These are phyloP conservation scores for Boletus reticuloceps DNA, from an alignment of 768 basidiomycete genomes.

Conservation along the genomic window DNA sequence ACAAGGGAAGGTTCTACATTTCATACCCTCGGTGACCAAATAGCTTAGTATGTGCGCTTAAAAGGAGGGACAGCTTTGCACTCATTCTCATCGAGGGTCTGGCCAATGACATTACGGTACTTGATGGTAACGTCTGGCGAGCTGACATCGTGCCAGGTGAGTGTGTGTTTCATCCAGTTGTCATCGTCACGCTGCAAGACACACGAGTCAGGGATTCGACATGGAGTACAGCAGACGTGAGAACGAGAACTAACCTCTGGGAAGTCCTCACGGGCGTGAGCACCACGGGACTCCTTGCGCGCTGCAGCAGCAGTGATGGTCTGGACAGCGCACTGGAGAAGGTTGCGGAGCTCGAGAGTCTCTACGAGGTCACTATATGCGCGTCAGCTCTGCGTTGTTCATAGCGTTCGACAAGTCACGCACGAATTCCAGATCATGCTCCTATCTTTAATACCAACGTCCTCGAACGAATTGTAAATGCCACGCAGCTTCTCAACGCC, in stretches of 20 bases:
- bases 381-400: constrained; percentile 7
- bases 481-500: constrained; percentile 84
- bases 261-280: constrained; percentile 97
- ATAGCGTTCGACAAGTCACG: constrained; percentile 28
- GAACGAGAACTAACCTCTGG: constrained; percentile 63
- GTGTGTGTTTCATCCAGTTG: constrained; percentile 93
- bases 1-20: constrained; percentile 4
- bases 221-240: neutral
- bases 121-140: constrained; percentile 84
- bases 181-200: constrained; percentile 78
- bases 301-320: constrained; percentile 92
- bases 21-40: neutral
- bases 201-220: neutral
- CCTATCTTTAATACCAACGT: constrained; percentile 96
- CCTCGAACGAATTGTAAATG: constrained; percentile 86
- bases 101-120: constrained; percentile 83
- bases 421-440: constrained; percentile 99
- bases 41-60: constrained; percentile 83
- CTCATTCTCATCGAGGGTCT: constrained; percentile 92
- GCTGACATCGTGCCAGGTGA: constrained; percentile 81
- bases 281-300: constrained; percentile 96
- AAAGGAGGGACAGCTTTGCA: constrained; percentile 97
- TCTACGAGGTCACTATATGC: constrained; percentile 83
- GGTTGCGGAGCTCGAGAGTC: constrained; percentile 94
- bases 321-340: constrained; percentile 93